Percentiles rank a stretch among this genome's conserved stretches.
phyloP scores from a whole-genome alignment of 2,329 filamentous ascomycete species.

The Diaporthe batatas region DNA sequence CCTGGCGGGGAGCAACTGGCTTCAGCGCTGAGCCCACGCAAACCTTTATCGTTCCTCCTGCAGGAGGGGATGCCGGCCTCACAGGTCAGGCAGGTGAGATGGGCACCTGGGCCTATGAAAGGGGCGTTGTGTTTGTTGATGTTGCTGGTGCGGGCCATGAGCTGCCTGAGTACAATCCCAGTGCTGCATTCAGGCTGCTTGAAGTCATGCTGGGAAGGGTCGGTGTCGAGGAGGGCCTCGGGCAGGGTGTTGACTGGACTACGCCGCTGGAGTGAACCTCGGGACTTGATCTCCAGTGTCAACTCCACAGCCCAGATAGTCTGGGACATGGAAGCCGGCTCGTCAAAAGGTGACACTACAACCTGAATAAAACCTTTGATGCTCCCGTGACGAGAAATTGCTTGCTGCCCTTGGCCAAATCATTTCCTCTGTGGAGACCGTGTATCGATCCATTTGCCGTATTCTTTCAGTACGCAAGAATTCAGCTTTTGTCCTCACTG shows the following conservation, averaged over 20 bases:
- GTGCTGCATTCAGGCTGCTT: conserved; percentile 35
- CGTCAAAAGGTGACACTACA: too few relatives aligned
- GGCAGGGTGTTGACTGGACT: conserved; percentile 12
- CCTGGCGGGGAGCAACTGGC: conserved; percentile 78
- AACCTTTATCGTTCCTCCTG: conserved; percentile 78
- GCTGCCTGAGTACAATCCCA: conserved; percentile 32
- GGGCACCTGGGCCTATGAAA: conserved; percentile 32
- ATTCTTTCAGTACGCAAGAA: too few relatives aligned
- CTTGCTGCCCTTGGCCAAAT: too few relatives aligned
- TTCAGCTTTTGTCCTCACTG: too few relatives aligned
- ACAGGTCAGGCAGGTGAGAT: conserved; percentile 40
- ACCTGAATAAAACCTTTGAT: too few relatives aligned
- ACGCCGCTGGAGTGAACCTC: not conserved
- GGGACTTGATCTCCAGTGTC: not conserved
- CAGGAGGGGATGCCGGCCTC: conserved; percentile 54
- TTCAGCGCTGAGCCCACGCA: conserved; percentile 73
- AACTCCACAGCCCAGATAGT: too few relatives aligned
- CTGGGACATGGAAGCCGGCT: too few relatives aligned
- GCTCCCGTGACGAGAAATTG: too few relatives aligned
- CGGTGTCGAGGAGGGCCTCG: conserved; percentile 33
- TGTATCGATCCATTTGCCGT: too few relatives aligned
- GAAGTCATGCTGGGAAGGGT: conserved; percentile 38
- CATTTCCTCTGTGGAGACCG: too few relatives aligned
- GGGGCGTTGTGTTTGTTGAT: conserved; percentile 42
- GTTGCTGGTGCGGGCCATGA: conserved; percentile 36